phyloP scores from a whole-genome alignment of 2,329 filamentous ascomycete species.

The Fusarium sp. region DNA sequence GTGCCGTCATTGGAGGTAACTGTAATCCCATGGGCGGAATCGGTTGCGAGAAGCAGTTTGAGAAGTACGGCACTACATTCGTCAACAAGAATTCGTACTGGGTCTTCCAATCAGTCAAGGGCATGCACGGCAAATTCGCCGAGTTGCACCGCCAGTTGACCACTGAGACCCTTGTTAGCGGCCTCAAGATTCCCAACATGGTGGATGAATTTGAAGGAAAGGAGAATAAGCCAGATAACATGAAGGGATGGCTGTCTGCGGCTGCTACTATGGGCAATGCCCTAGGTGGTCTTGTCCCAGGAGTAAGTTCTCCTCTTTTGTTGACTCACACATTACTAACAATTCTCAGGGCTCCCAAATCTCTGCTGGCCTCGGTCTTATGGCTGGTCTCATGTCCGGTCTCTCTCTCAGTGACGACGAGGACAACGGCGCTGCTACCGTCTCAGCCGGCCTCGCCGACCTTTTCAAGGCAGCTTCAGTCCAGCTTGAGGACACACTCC shows the following conservation, averaged over 20 bases:
- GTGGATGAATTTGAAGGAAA: conserved; percentile 3
- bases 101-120: conserved; percentile 23
- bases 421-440: background rate
- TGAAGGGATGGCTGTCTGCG: conserved; percentile 8
- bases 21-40: conserved; percentile 4
- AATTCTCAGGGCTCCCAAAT: background rate
- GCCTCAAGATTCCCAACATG: conserved; percentile 16
- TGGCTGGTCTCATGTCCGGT: background rate
- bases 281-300: conserved; percentile 7
- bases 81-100: conserved; percentile 22
- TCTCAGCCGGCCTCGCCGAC: background rate
- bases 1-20: background rate
- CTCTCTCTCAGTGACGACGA: background rate
- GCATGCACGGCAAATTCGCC: conserved; percentile 17
- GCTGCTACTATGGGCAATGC: conserved; percentile 10
- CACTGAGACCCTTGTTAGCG: conserved; percentile 9
- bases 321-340: background rate
- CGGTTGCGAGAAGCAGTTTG: conserved; percentile 7
- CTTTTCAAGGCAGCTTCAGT: background rate
- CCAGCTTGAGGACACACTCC: conserved; percentile 8
- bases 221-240: background rate
- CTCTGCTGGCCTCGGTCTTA: conserved; percentile 3
- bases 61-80: background rate
- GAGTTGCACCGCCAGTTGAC: conserved; percentile 19
- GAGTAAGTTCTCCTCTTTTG: background rate